A percentile compares a stretch with the other conserved stretches of the same genome.
Evolutionary conservation across 768 basidiomycete genomes (phyloP).

Genomic region (Macrolepiota dolichaula): DNA sequence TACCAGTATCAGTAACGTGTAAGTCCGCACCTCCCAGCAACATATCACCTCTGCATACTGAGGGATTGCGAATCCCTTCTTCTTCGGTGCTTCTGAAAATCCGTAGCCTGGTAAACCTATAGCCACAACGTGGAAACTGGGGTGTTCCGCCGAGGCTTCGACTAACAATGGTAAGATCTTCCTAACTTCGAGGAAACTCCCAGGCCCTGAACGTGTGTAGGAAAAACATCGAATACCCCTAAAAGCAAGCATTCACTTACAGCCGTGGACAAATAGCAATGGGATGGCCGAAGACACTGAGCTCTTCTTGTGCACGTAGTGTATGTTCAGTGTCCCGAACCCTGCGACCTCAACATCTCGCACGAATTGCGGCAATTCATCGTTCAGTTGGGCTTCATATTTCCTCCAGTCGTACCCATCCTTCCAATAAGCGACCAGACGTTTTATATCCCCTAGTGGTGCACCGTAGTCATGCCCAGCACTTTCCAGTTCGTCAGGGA

Average conservation of each 20-base stretch:
- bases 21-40: not conserved
- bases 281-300: slow-evolving; percentile 36
- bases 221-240: not conserved
- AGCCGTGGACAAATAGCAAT: slow-evolving; percentile 45
- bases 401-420: slow-evolving; percentile 51
- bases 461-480: slow-evolving; percentile 37
- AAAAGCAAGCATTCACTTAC: slow-evolving; percentile 22
- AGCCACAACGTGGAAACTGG: slow-evolving; percentile 62
- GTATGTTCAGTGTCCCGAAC: slow-evolving; percentile 40
- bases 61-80: slow-evolving; percentile 39
- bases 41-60: slow-evolving; percentile 54
- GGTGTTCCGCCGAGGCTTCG: slow-evolving; percentile 36
- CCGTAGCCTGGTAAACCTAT: slow-evolving; percentile 59
- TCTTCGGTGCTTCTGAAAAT: slow-evolving; percentile 53
- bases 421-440: slow-evolving; percentile 44
- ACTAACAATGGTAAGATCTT: slow-evolving; percentile 57
- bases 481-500: slow-evolving; percentile 43
- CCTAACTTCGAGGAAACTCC: slow-evolving; percentile 51
- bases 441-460: slow-evolving; percentile 43
- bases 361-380: slow-evolving; percentile 51
- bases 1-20: not conserved
- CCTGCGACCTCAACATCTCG: slow-evolving; percentile 45
- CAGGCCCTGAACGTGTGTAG: slow-evolving; percentile 44
- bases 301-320: slow-evolving; percentile 57
- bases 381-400: slow-evolving; percentile 46